Percentiles rank a stretch among this genome's conserved stretches.
These are phyloP conservation scores for Russula abietina DNA, from an alignment of 768 basidiomycete genomes.

Conservation along the genomic window DNA sequence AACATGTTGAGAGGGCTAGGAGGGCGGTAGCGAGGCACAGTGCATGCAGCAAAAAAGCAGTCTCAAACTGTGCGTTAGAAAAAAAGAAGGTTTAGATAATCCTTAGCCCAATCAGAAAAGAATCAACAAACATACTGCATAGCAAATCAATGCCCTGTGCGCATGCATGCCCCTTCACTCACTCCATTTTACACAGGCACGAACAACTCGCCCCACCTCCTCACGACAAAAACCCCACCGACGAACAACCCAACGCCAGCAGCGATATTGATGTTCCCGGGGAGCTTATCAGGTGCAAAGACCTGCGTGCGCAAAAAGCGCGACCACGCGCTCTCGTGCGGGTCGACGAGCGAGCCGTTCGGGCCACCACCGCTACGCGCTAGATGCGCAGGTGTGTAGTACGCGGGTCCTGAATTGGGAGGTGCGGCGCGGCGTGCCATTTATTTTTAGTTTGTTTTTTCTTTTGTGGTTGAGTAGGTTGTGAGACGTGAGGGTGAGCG, in stretches of 20 bases:
- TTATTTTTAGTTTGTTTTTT: slow-evolving; percentile 11
- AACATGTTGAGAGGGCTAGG: too few species aligned
- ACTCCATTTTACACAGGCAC: slow-evolving; percentile 54
- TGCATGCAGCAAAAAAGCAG: too few species aligned
- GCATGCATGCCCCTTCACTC: background rate
- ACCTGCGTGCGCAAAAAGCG: slow-evolving; percentile 55
- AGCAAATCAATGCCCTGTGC: too few species aligned
- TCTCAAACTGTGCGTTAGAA: too few species aligned
- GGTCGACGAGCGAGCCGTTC: slow-evolving; percentile 41
- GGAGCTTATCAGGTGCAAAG: slow-evolving; percentile 63
- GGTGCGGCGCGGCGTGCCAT: slow-evolving; percentile 72
- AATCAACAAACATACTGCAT: background rate
- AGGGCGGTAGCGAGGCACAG: too few species aligned
- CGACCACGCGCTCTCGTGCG: slow-evolving; percentile 58
- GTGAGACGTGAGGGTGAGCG: background rate
- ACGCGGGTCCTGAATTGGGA: slow-evolving; percentile 46
- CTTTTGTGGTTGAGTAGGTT: background rate
- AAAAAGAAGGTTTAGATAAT: background rate
- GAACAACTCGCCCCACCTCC: slow-evolving; percentile 75
- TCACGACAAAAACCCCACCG: slow-evolving; percentile 61
- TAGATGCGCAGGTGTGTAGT: slow-evolving; percentile 43
- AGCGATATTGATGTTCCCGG: slow-evolving; percentile 66
- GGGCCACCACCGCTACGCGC: slow-evolving; percentile 24
- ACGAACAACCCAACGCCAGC: slow-evolving; percentile 62
- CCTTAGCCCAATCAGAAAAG: background rate